Evolutionary conservation across 768 basidiomycete genomes (phyloP), one percentile per base, ranked within the genome.

Genomic region (Termitomyces sp.): DNA sequence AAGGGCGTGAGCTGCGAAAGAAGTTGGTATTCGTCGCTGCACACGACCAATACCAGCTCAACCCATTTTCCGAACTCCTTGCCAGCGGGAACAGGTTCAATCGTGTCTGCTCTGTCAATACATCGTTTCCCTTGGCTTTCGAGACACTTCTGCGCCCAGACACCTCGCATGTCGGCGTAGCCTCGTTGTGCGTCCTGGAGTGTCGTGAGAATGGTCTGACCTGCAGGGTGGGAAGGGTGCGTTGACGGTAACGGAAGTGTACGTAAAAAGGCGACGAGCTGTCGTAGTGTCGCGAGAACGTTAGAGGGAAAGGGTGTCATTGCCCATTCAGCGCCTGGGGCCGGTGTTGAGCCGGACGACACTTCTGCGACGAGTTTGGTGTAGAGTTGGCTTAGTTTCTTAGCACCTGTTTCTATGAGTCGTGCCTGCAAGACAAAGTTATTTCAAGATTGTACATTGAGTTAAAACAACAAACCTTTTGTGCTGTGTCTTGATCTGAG

Each of bases 321-420:
- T 26, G 76, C 71, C 50, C 83, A 81, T 30, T 86, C 81, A 0
- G 83, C 68, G 16, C 83, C 84, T 14, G 85, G 80, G 40, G 78
- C 75, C 0, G 83, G 85, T 5, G 86, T 84, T n/a, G 79, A 76
- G 30, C 90, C 90, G 3, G 90, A 87, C 1, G 89, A 92, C 26
- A 84, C 88, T 71, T 92, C 90, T 2, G 92, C 91, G n/a, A 92
- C 88, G 33, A 89, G 77, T 64, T 90, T 91, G n/a, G 90, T 94
- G 66, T 88, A 93, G 13, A 92, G 71, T 63, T 91, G 90, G 0
- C 85, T 79, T 10, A 93, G 76, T 66, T 91, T 92, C 74, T 92
- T 92, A 5, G 85, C 84, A 8, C 92, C 91, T 1, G 89, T 89
- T 72, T 92, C 90, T 9, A 92, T 76, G 5, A 93, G 79, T 43